Evolutionary conservation across 2,329 filamentous ascomycete genomes (phyloP).

Genomic region (Cercospora sp.): DNA sequence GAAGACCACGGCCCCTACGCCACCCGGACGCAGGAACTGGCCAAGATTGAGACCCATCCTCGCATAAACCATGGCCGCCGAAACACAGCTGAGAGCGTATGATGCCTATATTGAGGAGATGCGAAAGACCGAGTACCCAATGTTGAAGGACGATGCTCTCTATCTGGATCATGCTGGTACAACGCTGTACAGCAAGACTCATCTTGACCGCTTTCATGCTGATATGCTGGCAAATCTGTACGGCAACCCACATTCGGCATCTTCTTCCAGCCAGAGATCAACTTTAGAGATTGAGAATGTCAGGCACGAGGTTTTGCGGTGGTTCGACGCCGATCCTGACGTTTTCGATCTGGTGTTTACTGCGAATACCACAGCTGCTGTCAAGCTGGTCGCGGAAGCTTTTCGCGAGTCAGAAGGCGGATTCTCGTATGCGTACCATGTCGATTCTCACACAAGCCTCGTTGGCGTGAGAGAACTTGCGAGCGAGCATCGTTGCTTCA

Average conservation of each 20-base stretch:
- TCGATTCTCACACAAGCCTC: conserved; percentile 81
- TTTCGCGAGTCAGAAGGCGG: conserved; percentile 67
- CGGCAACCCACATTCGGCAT: conserved; percentile 88
- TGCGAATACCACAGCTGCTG: conserved; percentile 84
- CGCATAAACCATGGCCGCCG: conserved; percentile 13
- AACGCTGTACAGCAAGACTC: conserved; percentile 65
- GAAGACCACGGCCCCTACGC: not conserved
- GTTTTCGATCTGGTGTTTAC: conserved; percentile 89
- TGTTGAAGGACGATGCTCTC: conserved; percentile 33
- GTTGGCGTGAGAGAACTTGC: conserved; percentile 73
- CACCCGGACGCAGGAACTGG: not conserved
- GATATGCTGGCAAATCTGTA: conserved; percentile 78
- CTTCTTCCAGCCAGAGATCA: conserved; percentile 75
- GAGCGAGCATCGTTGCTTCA: conserved; percentile 63
- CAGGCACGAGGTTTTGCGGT: conserved; percentile 67
- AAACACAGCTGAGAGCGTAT: conserved; percentile 27
- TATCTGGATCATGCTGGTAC: conserved; percentile 97
- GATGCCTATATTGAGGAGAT: conserved; percentile 51
- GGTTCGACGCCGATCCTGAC: conserved; percentile 78
- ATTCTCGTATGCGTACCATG: conserved; percentile 81
- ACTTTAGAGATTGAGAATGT: conserved; percentile 69
- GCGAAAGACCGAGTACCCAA: conserved; percentile 51
- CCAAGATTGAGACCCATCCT: not conserved
- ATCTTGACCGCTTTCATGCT: conserved; percentile 75
- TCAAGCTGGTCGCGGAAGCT: conserved; percentile 81